phyloP scores from a whole-genome alignment of 2,329 filamentous ascomycete species.

The Pseudogymnoascus sp. region DNA sequence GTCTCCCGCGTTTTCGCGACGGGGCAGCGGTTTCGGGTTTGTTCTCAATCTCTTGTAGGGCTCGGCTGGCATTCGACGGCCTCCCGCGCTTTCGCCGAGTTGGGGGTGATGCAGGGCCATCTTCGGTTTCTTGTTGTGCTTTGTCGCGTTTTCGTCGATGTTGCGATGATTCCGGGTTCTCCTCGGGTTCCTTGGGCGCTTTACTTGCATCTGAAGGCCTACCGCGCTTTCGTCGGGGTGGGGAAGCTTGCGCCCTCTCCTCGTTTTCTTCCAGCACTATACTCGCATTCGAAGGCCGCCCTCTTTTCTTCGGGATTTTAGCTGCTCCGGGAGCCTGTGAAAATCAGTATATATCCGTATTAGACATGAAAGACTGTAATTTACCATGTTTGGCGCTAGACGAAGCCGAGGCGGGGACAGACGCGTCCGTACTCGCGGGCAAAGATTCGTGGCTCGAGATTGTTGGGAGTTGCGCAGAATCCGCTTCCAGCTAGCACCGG shows the following conservation, averaged over 20 bases:
- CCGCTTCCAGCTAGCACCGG: not conserved
- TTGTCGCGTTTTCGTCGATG: conserved; percentile 10
- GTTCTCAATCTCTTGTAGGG: not conserved
- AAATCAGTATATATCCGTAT: not conserved
- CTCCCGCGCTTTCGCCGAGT: conserved; percentile 3
- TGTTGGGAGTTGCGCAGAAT: not conserved
- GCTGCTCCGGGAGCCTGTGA: not conserved
- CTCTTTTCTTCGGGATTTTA: conserved; percentile 5
- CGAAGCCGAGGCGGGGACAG: not conserved
- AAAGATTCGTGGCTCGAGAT: not conserved
- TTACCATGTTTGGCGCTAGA: not conserved
- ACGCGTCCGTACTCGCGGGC: not conserved
- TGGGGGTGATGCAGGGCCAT: not conserved
- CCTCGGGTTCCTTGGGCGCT: not conserved
- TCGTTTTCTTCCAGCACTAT: not conserved
- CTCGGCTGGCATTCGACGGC: conserved; percentile 11
- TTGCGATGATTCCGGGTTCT: not conserved
- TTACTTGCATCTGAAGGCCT: conserved; percentile 10
- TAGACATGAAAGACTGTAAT: not conserved
- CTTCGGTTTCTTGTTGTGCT: not conserved
- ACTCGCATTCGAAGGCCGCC: conserved; percentile 12
- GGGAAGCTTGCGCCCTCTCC: not conserved
- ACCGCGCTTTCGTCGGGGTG: conserved; percentile 9
- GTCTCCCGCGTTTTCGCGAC: not conserved
- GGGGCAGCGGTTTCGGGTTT: not conserved